Percentiles rank a stretch among this genome's conserved stretches.
Evolutionary conservation across 1,284 basidiomycete genomes (phyloP).

Genomic region (Lignosus rhinocerotis): DNA sequence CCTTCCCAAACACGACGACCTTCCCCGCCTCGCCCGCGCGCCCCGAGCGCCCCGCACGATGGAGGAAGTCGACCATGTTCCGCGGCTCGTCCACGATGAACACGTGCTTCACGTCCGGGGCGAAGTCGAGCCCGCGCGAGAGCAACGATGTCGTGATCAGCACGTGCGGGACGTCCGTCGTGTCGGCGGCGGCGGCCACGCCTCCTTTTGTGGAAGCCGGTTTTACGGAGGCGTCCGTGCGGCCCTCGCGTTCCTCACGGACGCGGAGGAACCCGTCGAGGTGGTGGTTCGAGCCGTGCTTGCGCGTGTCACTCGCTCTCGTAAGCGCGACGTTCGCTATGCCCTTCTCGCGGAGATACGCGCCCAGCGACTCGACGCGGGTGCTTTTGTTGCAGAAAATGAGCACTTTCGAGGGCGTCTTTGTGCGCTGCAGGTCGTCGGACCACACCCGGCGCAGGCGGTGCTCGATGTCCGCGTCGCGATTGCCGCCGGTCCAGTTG

Average conservation of each 20-base stretch:
- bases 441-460: conserved; percentile 75
- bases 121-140: conserved; percentile 89
- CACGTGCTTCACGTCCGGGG: conserved; percentile 72
- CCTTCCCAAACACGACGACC: conserved; percentile 72
- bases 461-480: conserved; percentile 74
- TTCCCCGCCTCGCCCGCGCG: conserved; percentile 65
- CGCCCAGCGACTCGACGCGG: conserved; percentile 61
- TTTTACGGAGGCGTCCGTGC: neutral
- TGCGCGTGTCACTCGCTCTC: conserved; percentile 53
- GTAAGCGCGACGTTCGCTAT: conserved; percentile 69
- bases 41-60: conserved; percentile 83
- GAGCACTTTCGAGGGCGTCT: conserved; percentile 58
- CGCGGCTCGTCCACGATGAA: conserved; percentile 84
- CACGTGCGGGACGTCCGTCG: conserved; percentile 53
- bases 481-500: conserved; percentile 76
- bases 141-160: conserved; percentile 88
- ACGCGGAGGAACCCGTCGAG: conserved; percentile 69
- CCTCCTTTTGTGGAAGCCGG: neutral
- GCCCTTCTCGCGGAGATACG: conserved; percentile 58
- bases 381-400: conserved; percentile 80
- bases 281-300: conserved; percentile 70
- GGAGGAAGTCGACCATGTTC: conserved; percentile 88
- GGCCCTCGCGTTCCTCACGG: neutral
- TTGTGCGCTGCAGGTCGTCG: conserved; percentile 53
- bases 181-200: conserved; percentile 15